Evolutionary conservation across 805 yeast species (phyloP).

Genomic region (Wickerhamomyces canadensis): DNA sequence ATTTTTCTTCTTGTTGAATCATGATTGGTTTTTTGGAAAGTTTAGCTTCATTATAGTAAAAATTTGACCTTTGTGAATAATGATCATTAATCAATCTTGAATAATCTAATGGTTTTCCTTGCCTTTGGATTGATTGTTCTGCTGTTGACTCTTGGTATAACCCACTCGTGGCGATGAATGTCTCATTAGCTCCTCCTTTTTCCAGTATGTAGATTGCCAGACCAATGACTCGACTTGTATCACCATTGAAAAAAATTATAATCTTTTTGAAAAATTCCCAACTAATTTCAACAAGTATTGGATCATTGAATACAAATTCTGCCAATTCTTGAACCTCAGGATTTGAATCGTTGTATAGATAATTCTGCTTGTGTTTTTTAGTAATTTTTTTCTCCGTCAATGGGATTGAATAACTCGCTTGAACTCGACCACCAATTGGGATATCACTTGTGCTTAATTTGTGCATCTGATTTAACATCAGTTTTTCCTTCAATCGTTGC

Average conservation of each 20-base stretch:
- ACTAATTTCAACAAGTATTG: slow-evolving; percentile 29
- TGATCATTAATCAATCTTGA: not conserved
- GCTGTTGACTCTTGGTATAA: too few species aligned
- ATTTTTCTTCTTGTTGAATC: not conserved
- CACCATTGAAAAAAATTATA: slow-evolving; percentile 39
- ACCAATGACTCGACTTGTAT: slow-evolving; percentile 32
- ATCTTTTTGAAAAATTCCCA: slow-evolving; percentile 35
- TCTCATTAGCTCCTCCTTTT: slow-evolving; percentile 22
- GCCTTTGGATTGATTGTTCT: too few species aligned
- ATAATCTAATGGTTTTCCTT: slow-evolving; percentile 3
- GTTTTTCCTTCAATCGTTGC: not conserved
- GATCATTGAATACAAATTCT: slow-evolving; percentile 29
- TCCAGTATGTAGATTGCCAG: slow-evolving; percentile 31
- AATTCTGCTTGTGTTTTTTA: not conserved
- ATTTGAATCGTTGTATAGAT: slow-evolving; percentile 17
- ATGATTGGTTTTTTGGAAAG: not conserved
- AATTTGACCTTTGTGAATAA: not conserved
- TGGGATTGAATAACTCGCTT: slow-evolving; percentile 17
- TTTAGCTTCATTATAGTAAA: too few species aligned
- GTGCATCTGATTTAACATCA: not conserved
- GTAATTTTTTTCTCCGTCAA: not conserved
- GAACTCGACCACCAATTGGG: slow-evolving; percentile 31
- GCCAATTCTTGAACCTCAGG: slow-evolving; percentile 30
- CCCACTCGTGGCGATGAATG: slow-evolving; percentile 24
- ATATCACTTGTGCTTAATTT: slow-evolving; percentile 8